Evolutionary conservation across 345 rosid genomes (phyloP), one percentile per base, ranked within the genome.

Genomic region (Lepidium africanum): DNA sequence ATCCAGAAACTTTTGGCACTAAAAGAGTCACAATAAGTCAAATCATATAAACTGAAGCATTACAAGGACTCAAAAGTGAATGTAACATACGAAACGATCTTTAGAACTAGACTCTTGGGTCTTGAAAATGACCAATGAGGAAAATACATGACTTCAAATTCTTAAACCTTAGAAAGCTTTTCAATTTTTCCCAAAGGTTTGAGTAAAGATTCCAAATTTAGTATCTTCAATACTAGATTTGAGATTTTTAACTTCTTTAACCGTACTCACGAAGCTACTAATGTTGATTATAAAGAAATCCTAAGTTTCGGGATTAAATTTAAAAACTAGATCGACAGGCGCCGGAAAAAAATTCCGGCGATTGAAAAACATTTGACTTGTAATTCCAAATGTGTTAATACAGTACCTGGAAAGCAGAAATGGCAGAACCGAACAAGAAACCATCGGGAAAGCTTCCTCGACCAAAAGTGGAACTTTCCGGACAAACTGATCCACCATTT

Each of bases 361-460:
- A 35, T 11, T 61, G 45, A 60, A 60, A 19, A 74, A 10, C 0
- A 13, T 33, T 27, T 25, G 73, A 67, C 69, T 60, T 74, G 0
- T 6, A 9, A 13, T 37, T 16, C 13, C 32, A 65, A 66, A 51
- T 21, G 5, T n/a, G 35, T 59, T 7, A 9, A n/a, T n/a, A n/a
- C 7, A 0, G 8, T 58, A 77, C 81, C 78, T 78, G 78, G 19
- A 73, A 78, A 74, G 81, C 68, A 58, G 73, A 68, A 25, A 75
- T 73, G 0, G 78, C 63, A 68, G 81, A 74, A 51, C 81, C 81
- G 21, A 78, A 74, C 49, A 78, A 27, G 71, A 80, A 77, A 69
- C 70, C 80, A 42, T 14, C 40, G 14, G 70, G 73, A 37, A 79
- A 62, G 67, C 79, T 76, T 13, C 76, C 72, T 3, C 79, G 76